phyloP scores from a whole-genome alignment of 1,284 basidiomycete genomes.

The Tilletia setariae region DNA sequence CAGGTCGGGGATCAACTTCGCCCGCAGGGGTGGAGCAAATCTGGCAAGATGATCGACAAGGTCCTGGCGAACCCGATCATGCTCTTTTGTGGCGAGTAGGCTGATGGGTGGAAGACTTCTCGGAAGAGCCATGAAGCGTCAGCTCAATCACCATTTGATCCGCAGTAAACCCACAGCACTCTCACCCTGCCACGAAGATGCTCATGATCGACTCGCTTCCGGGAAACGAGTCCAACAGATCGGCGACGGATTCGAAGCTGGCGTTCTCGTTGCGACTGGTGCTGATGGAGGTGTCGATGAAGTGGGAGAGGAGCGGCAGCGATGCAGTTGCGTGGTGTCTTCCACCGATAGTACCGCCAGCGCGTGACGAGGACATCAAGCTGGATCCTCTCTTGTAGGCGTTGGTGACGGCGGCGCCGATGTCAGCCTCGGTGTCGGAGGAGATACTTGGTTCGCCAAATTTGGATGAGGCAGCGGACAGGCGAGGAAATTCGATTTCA shows the following conservation, averaged over 20 bases:
- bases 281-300: not conserved
- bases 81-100: not conserved
- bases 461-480: not conserved
- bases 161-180: not conserved
- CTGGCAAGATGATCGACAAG: not conserved
- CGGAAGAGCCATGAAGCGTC: too few relatives aligned
- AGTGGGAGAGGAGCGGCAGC: not conserved
- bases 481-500: not conserved
- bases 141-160: not conserved
- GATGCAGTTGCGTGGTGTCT: too few relatives aligned
- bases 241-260: not conserved
- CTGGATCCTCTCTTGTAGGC: not conserved
- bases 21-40: slow-evolving; percentile 1
- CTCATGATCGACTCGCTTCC: slow-evolving; percentile 12
- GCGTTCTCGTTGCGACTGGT: not conserved
- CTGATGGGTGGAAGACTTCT: slow-evolving; percentile 2
- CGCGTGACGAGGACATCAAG: not conserved
- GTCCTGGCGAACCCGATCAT: not conserved
- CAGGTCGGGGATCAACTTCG: not conserved
- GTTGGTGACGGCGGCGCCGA: not conserved
- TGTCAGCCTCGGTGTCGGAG: not conserved
- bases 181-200: slow-evolving; percentile 12
- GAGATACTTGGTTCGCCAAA: not conserved
- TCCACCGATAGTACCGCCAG: too few relatives aligned
- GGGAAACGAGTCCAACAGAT: not conserved